Evolutionary conservation across 148 eudicot species (phyloP).

Genomic region (Rheum nobile): DNA sequence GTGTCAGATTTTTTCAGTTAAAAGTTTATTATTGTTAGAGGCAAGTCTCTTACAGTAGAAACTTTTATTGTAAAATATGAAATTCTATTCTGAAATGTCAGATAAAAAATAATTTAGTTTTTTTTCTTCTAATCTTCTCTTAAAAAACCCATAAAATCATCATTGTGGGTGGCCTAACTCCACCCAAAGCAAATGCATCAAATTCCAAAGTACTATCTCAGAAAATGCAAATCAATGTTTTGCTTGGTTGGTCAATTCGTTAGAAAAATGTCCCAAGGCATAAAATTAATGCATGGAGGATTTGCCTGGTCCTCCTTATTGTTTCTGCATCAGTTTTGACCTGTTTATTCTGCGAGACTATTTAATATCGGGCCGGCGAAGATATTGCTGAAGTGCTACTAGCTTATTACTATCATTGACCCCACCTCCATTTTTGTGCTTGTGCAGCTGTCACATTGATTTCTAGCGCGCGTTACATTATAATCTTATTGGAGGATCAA

Average conservation of each 20-base stretch:
- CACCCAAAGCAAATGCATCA: too few species aligned
- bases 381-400: neutral
- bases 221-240: neutral
- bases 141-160: too few species aligned
- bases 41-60: too few species aligned
- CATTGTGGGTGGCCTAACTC: too few species aligned
- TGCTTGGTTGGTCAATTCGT: neutral
- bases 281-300: neutral
- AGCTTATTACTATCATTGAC: neutral
- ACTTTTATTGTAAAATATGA: too few species aligned
- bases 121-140: too few species aligned
- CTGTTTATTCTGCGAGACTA: neutral
- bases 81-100: too few species aligned
- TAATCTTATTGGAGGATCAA: neutral
- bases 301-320: neutral
- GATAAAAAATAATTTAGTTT: too few species aligned
- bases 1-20: too few species aligned
- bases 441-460: neutral
- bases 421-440: constrained; percentile 4
- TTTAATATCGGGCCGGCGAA: neutral
- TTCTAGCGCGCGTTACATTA: neutral
- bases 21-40: too few species aligned
- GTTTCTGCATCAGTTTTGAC: neutral
- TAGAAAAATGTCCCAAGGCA: neutral
- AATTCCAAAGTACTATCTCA: neutral